A percentile compares a stretch with the other conserved stretches of the same genome.
Conservation (phyloP, 2,329 filamentous ascomycete species). For the Penicillium sp. region DNA sequence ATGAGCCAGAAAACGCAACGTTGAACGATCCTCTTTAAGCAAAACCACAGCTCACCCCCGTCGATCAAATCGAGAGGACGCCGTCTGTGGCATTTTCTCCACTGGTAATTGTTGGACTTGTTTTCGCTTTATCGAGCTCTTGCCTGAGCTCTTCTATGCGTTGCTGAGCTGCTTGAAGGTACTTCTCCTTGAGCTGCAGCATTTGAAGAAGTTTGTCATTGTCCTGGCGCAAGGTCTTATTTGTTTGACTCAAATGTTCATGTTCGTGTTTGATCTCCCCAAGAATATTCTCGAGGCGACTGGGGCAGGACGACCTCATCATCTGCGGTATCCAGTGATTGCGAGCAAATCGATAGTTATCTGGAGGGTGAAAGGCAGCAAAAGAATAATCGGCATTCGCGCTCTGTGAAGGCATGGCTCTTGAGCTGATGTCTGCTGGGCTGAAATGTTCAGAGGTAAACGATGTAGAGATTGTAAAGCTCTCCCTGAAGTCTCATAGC, state of each 20-base stretch:
- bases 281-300: background rate
- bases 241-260: background rate
- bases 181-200: too few species aligned
- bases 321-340: background rate
- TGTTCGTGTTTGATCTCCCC: background rate
- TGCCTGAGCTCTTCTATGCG: too few species aligned
- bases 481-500: background rate
- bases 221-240: too few species aligned
- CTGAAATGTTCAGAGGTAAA: background rate
- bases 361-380: background rate
- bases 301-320: background rate
- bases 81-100: too few species aligned
- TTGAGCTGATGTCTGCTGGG: background rate
- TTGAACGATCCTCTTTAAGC: too few species aligned
- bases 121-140: too few species aligned
- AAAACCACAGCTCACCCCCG: too few species aligned
- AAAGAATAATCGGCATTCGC: background rate
- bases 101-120: too few species aligned
- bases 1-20: too few species aligned
- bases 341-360: background rate
- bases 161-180: too few species aligned
- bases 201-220: too few species aligned
- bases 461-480: background rate
- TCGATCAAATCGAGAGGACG: too few species aligned
- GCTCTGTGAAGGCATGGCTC: constrained; percentile 1